Evolutionary conservation across 2,329 filamentous ascomycete genomes (phyloP), one percentile per base, ranked within the genome.

Genomic region (Sodiomyces alkalinus): DNA sequence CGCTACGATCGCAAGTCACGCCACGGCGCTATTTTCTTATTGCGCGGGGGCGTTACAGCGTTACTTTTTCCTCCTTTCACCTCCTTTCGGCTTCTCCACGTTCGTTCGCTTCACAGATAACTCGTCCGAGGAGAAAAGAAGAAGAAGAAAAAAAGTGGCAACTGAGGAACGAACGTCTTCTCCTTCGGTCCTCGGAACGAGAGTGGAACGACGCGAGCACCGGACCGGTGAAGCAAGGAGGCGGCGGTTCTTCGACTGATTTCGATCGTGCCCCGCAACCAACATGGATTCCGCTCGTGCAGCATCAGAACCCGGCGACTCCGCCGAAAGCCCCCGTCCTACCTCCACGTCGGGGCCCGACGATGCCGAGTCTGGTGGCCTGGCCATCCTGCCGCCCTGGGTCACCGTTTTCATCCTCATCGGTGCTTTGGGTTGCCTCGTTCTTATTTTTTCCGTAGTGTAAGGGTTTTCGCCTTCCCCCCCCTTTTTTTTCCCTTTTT

Each of bases 331-430:
- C 23, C 14, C 23, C n/a, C 14, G n/a, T 14, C 12, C 22, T 11
- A n/a, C 14, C 9, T 11, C 23, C 10, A 25, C 10, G 14, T 9
- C 15, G 5, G 23, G 17, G 3, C 23, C 23, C n/a, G n/a, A n/a
- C n/a, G n/a, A n/a, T n/a, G n/a, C n/a, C n/a, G n/a, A 6, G 23
- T 11, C 23, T n/a, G 14, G 14, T 13, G 10, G 8, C 12, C 9
- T 9, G 15, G 17, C 10, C 6, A 25, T 9, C 23, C 19, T 17
- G 15, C 27, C 8, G 21, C 15, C 21, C 19, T 29, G 27, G 27
- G 17, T 29, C 14, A 23, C 27, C 27, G 21, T 29, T 17, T 29
- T 29, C 21, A 29, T 29, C 27, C 27, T 29, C 16, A 23, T 29
- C 21, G 27, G 27, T 21, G 27, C 27, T 12, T 21, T 29, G 19